Conservation (phyloP, 345 rosid genomes). For the Citrus hindsii region DNA sequence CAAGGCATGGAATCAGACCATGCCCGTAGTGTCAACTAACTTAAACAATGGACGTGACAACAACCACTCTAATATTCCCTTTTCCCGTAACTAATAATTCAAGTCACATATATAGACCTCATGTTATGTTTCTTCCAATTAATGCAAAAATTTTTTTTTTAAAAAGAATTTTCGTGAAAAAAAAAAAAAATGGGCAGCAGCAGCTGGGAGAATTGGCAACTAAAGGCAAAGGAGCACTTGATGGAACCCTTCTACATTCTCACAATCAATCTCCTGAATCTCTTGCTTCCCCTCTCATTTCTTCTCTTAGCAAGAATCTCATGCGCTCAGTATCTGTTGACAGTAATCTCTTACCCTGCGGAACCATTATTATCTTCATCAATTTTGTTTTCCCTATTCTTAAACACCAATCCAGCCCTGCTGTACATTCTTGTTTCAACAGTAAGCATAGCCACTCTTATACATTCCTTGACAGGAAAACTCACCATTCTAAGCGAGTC, state of each 20-base stretch:
- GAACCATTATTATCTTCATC: background rate
- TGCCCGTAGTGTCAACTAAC: conserved; percentile 19
- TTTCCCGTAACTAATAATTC: background rate
- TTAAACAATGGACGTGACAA: conserved; percentile 55
- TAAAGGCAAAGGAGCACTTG: background rate
- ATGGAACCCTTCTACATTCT: conserved; percentile 42
- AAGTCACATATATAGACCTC: background rate
- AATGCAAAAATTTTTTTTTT: background rate
- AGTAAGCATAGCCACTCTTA: conserved; percentile 44
- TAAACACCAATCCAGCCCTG: conserved; percentile 34
- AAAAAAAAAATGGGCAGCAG: conserved; percentile 12
- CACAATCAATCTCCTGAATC: conserved; percentile 52
- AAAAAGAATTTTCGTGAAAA: background rate
- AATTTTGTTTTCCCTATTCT: conserved; percentile 23
- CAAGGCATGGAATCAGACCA: conserved; percentile 9
- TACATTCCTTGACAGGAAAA: conserved; percentile 56
- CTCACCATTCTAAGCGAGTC: conserved; percentile 25
- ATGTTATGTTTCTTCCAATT: background rate
- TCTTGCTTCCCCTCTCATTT: conserved; percentile 69
- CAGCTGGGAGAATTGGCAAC: conserved; percentile 11
- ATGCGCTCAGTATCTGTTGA: conserved; percentile 25
- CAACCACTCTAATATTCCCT: conserved; percentile 41
- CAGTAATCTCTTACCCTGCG: conserved; percentile 12
- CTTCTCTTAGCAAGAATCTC: conserved; percentile 64
- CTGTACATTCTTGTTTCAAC: conserved; percentile 40